phyloP scores from a whole-genome alignment of 2,329 filamentous ascomycete genomes.

The Colletotrichum viniferum region DNA sequence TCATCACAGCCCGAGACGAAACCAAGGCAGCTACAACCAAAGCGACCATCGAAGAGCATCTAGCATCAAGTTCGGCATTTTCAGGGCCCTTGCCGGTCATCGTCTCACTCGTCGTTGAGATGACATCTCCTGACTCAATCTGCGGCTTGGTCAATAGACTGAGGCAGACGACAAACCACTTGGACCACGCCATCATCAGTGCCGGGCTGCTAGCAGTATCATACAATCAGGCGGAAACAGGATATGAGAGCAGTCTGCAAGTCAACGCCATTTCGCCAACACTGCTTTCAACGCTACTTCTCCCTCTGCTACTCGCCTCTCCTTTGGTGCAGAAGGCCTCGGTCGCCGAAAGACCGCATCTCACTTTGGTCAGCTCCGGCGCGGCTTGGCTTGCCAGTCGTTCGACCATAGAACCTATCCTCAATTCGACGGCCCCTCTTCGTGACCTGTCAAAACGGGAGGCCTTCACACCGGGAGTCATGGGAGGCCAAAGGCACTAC shows the following conservation, averaged over 20 bases:
- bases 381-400: not conserved
- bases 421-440: not conserved
- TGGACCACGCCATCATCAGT: not conserved
- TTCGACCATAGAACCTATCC: not conserved
- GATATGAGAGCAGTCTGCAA: not conserved
- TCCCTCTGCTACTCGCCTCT: not conserved
- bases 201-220: not conserved
- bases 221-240: not conserved
- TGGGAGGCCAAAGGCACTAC: not conserved
- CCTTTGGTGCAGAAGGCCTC: not conserved
- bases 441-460: rapidly evolving
- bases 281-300: not conserved
- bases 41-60: not conserved
- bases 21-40: not conserved
- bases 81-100: not conserved
- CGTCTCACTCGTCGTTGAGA: not conserved
- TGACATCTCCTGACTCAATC: not conserved
- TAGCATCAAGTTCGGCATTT: not conserved
- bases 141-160: not conserved
- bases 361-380: not conserved
- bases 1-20: not conserved
- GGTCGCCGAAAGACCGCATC: not conserved
- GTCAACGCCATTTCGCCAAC: not conserved
- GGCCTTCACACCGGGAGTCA: not conserved
- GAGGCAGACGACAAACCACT: not conserved